phyloP scores from a whole-genome alignment of 2,329 filamentous ascomycete genomes.

The Fusarium dlaminii region DNA sequence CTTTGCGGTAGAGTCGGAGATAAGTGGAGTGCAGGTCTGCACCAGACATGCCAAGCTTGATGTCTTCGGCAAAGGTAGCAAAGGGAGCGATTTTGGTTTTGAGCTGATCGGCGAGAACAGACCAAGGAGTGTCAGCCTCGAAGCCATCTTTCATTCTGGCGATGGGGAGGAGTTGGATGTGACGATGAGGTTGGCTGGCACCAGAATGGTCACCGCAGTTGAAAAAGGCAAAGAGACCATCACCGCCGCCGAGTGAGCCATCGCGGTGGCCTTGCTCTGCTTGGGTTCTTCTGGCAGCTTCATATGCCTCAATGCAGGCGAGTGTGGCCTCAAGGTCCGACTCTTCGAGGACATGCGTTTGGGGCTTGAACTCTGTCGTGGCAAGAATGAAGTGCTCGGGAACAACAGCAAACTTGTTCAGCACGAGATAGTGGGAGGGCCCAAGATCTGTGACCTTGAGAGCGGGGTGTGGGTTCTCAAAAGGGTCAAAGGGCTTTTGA shows the following conservation, averaged over 20 bases:
- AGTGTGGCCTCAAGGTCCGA: slow-evolving; percentile 70
- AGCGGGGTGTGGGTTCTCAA: slow-evolving; percentile 65
- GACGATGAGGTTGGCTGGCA: slow-evolving; percentile 76
- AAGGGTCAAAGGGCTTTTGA: slow-evolving; percentile 66
- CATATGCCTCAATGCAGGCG: slow-evolving; percentile 68
- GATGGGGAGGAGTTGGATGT: slow-evolving; percentile 76
- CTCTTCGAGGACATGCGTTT: slow-evolving; percentile 70
- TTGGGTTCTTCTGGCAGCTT: slow-evolving; percentile 19
- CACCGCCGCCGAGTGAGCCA: slow-evolving; percentile 5
- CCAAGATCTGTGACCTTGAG: slow-evolving; percentile 63
- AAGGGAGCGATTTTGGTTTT: slow-evolving; percentile 52
- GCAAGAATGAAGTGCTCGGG: slow-evolving; percentile 77
- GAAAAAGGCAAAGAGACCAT: slow-evolving; percentile 71
- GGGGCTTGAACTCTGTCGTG: slow-evolving; percentile 70
- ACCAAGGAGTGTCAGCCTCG: slow-evolving; percentile 52
- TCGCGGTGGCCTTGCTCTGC: neutral
- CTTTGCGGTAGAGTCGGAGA: slow-evolving; percentile 57
- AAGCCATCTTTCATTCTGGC: slow-evolving; percentile 68
- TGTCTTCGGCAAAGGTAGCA: slow-evolving; percentile 53
- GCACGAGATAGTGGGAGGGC: slow-evolving; percentile 69
- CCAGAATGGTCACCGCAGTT: slow-evolving; percentile 76
- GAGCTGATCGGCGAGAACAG: slow-evolving; percentile 57
- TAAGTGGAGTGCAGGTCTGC: slow-evolving; percentile 56
- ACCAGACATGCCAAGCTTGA: slow-evolving; percentile 47
- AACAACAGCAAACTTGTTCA: slow-evolving; percentile 81